Evolutionary conservation across 768 basidiomycete species (phyloP).

Genomic region (Mycena venus): DNA sequence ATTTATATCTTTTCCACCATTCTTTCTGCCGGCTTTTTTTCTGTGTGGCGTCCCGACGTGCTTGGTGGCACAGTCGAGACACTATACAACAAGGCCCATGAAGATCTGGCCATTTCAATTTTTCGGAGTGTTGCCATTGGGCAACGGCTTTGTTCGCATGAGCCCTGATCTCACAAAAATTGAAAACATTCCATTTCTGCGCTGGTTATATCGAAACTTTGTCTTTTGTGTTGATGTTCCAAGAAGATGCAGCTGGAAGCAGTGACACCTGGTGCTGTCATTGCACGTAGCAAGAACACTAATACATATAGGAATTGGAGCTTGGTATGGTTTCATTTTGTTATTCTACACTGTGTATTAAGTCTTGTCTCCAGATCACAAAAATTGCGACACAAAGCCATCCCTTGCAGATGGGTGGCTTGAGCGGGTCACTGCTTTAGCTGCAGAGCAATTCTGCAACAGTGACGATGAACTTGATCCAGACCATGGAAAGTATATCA

Average conservation of each 20-base stretch:
- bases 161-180: not conserved
- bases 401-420: not conserved
- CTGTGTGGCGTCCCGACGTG: not conserved
- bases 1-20: not conserved
- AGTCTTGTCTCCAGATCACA: no score
- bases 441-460: not conserved
- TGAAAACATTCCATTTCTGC: not conserved
- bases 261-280: no score
- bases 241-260: no score
- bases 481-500: not conserved
- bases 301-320: not conserved
- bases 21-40: not conserved
- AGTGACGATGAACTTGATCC: not conserved
- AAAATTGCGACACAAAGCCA: not conserved
- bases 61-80: not conserved
- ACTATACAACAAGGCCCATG: not conserved
- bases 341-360: no score
- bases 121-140: not conserved
- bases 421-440: not conserved
- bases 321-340: no score
- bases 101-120: not conserved
- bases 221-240: no score
- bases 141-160: not conserved
- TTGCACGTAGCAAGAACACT: not conserved
- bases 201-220: not conserved